Percentiles rank a stretch among this genome's conserved stretches.
Conservation (phyloP, 495 filamentous ascomycete genomes). For the Neurospora sp. region DNA sequence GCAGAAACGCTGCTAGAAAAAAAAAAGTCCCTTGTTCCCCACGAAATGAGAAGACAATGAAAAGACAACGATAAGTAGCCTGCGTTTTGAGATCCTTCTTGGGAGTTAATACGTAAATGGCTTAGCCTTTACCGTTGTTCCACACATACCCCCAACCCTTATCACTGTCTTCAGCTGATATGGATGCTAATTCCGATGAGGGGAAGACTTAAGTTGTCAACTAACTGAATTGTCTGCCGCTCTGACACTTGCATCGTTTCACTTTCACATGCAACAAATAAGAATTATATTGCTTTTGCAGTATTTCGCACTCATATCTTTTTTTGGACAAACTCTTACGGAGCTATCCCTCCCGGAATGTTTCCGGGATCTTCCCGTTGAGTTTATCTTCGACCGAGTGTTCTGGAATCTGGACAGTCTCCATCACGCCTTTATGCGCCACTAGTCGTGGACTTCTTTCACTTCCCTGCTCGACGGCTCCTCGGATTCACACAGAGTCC, state of each 20-base stretch:
- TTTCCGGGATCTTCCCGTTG: neutral
- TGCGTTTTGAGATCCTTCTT: neutral
- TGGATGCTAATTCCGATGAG: neutral
- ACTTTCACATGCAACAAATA: neutral
- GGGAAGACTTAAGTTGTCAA: neutral
- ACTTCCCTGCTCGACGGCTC: neutral
- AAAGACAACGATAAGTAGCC: neutral
- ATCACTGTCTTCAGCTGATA: neutral
- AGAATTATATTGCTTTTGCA: neutral
- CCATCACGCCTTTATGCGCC: neutral
- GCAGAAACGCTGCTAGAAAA: neutral
- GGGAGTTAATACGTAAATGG: neutral
- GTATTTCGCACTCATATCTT: neutral
- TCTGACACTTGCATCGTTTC: neutral
- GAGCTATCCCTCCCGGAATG: neutral
- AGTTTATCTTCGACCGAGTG: neutral
- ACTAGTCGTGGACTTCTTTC: neutral
- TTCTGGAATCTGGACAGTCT: neutral
- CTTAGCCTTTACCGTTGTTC: neutral
- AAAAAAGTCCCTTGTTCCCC: neutral
- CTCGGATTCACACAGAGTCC: neutral
- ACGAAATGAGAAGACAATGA: neutral
- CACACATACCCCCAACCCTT: neutral
- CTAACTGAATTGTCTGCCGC: neutral
- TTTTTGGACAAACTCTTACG: neutral